phyloP scores from a whole-genome alignment of 495 filamentous ascomycete species.

The Penicillium angulare region DNA sequence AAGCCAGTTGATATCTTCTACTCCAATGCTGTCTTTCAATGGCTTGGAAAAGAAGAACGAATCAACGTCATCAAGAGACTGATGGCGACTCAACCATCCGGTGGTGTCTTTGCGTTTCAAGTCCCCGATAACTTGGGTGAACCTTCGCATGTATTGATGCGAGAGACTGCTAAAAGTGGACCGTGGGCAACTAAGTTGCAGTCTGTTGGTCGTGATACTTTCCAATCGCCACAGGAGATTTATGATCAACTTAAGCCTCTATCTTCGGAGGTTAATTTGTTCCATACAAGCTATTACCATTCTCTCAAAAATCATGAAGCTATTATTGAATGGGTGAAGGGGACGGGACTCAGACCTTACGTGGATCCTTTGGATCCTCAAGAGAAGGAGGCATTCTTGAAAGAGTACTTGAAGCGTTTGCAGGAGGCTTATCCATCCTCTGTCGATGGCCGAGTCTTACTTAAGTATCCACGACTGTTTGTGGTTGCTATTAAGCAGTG shows the following conservation, averaged over 20 bases:
- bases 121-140: slow-evolving; percentile 52
- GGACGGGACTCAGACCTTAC: slow-evolving; percentile 52
- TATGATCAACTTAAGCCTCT: slow-evolving; percentile 47
- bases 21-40: slow-evolving; percentile 57
- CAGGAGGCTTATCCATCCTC: slow-evolving; percentile 33
- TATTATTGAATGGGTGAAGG: slow-evolving; percentile 58
- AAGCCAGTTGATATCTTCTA: slow-evolving; percentile 45
- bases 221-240: slow-evolving; percentile 43
- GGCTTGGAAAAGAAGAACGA: slow-evolving; percentile 42
- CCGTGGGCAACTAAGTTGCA: slow-evolving; percentile 36
- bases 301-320: slow-evolving; percentile 41
- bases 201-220: slow-evolving; percentile 42
- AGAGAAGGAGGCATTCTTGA: slow-evolving; percentile 38
- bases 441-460: slow-evolving; percentile 44
- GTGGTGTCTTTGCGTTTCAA: slow-evolving; percentile 53
- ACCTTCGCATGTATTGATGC: slow-evolving; percentile 50
- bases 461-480: slow-evolving; percentile 49
- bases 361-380: slow-evolving; percentile 36
- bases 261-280: slow-evolving; percentile 42
- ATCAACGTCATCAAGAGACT: slow-evolving; percentile 41
- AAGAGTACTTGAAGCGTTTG: slow-evolving; percentile 38
- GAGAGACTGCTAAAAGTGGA: slow-evolving; percentile 35
- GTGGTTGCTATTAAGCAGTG: slow-evolving; percentile 41
- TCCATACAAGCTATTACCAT: slow-evolving; percentile 53
- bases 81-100: slow-evolving; percentile 33